Conservation (phyloP, 345 rosid species). For the Firmiana major region DNA sequence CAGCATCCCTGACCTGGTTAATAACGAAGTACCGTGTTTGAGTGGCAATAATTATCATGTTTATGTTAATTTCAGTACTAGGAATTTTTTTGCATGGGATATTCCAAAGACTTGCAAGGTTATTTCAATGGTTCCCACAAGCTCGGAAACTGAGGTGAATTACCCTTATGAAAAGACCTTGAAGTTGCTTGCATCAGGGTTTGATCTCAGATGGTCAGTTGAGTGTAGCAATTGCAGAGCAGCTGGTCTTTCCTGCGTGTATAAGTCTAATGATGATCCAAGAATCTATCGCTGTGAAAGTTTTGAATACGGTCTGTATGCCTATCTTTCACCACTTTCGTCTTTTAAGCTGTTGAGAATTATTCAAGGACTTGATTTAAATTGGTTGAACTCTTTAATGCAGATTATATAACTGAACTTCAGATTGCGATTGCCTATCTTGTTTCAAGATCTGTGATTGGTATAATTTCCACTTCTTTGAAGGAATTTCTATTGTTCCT, state of each 20-base stretch:
- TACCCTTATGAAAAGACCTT: slow-evolving; percentile 26
- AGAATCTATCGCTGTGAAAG: background rate
- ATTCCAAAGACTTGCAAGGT: slow-evolving; percentile 28
- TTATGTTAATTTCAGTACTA: slow-evolving; percentile 22
- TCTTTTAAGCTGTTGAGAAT: background rate
- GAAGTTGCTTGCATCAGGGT: slow-evolving; percentile 31
- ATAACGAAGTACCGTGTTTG: slow-evolving; percentile 23
- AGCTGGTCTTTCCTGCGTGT: slow-evolving; percentile 19
- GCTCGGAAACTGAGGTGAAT: slow-evolving; percentile 11
- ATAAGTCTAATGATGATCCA: background rate
- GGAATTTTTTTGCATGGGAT: background rate
- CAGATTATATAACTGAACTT: background rate
- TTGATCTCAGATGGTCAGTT: slow-evolving; percentile 40
- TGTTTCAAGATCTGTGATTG: background rate
- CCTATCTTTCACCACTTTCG: background rate
- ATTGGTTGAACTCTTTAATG: background rate
- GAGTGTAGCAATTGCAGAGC: slow-evolving; percentile 34
- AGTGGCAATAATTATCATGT: slow-evolving; percentile 19
- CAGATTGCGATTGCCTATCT: background rate
- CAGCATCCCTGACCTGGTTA: slow-evolving; percentile 13
- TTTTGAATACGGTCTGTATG: background rate
- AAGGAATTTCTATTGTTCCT: background rate
- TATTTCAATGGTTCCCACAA: slow-evolving; percentile 27
- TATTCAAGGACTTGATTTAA: background rate
- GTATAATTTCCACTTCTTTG: background rate